phyloP scores from a whole-genome alignment of 2,329 filamentous ascomycete species.

The Aureobasidium sp. region DNA sequence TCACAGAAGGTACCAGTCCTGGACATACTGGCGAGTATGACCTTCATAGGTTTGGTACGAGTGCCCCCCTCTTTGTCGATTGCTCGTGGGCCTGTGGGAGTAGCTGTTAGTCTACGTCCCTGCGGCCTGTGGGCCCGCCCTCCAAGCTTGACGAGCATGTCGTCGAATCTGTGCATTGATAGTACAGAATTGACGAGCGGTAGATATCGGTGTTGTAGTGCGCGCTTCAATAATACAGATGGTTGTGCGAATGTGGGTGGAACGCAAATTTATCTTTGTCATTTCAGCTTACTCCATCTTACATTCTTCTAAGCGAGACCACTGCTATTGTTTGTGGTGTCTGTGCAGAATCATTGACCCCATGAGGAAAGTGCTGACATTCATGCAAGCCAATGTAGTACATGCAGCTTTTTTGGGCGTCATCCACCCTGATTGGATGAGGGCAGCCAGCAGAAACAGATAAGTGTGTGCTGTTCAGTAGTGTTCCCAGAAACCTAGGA shows the following conservation, averaged over 20 bases:
- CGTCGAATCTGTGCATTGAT: neutral
- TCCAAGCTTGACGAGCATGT: neutral
- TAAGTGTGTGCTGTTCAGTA: neutral
- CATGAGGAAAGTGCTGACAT: neutral
- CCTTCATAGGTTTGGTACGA: slow-evolving; percentile 17
- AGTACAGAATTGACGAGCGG: too few relatives aligned
- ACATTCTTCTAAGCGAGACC: neutral
- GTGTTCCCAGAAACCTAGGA: neutral
- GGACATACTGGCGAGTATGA: slow-evolving; percentile 18
- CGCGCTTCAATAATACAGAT: neutral
- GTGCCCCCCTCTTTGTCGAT: slow-evolving; percentile 4
- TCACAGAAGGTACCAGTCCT: slow-evolving; percentile 19
- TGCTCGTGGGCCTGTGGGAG: neutral
- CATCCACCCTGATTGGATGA: neutral
- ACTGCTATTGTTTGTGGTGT: neutral
- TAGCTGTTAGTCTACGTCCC: neutral
- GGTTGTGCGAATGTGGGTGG: neutral
- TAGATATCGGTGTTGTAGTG: neutral
- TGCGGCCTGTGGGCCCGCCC: neutral
- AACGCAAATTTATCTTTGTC: neutral
- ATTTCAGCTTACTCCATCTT: neutral
- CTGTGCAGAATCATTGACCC: neutral
- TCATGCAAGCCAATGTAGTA: neutral
- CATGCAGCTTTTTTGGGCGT: neutral
- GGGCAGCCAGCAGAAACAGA: neutral